These are phyloP conservation scores for Cicer judaicum DNA, from an alignment of 306 rosid genomes.

Conservation along the genomic window DNA sequence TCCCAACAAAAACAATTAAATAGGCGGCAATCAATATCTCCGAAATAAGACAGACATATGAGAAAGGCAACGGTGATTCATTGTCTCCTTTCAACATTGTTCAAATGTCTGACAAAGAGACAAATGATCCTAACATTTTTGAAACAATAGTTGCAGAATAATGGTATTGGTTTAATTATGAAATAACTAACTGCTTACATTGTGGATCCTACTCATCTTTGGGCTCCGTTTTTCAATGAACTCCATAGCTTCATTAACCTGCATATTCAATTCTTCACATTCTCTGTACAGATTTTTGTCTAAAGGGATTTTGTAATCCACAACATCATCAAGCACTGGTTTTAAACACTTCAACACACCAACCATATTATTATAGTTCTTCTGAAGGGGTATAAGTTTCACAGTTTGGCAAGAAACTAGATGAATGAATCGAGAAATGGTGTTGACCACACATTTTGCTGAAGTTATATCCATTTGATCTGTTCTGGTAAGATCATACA, in stretches of 20 bases:
- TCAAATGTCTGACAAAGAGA: constrained; percentile 36
- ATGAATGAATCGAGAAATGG: constrained; percentile 86
- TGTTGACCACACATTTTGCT: constrained; percentile 76
- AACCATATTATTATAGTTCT: constrained; percentile 61
- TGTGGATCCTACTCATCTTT: constrained; percentile 74
- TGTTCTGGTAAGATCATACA: constrained; percentile 47
- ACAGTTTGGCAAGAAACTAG: constrained; percentile 77
- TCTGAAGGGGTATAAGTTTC: constrained; percentile 69
- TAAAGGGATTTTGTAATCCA: constrained; percentile 56
- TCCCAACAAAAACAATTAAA: constrained; percentile 37
- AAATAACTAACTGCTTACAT: constrained; percentile 56
- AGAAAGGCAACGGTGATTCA: constrained; percentile 5
- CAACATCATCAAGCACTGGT: constrained; percentile 75
- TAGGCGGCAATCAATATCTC: constrained; percentile 22
- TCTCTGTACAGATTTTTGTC: constrained; percentile 62
- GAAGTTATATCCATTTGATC: constrained; percentile 72
- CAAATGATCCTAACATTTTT: constrained; percentile 27
- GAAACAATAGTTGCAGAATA: constrained; percentile 16
- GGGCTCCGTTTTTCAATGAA: constrained; percentile 75
- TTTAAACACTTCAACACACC: constrained; percentile 77
- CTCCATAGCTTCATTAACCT: constrained; percentile 77
- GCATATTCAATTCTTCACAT: constrained; percentile 75
- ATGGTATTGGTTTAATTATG: constrained; percentile 9
- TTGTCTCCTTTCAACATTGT: constrained; percentile 28
- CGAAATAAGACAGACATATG: constrained; percentile 26